These are phyloP conservation scores for Aspergillus quadrilineatus DNA, from an alignment of 2,329 filamentous ascomycete genomes.

Conservation along the genomic window DNA sequence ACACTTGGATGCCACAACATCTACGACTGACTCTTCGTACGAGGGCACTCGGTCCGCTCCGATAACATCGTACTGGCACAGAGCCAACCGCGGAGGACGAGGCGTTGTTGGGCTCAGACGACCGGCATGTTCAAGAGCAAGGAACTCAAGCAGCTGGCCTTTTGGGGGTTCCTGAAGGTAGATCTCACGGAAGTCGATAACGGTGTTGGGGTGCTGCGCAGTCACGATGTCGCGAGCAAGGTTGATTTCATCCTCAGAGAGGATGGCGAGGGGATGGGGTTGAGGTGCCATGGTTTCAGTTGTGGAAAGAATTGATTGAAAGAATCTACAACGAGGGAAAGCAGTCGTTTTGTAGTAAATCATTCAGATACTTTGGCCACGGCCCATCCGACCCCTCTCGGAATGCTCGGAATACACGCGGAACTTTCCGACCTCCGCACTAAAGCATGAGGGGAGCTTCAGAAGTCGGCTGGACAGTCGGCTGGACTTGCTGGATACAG, in stretches of 20 bases:
- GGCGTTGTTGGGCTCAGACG: constrained; percentile 41
- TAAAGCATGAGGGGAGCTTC: neutral
- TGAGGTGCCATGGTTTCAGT: constrained; percentile 28
- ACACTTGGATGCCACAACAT: constrained; percentile 44
- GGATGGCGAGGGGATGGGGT: constrained; percentile 37
- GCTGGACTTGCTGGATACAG: constrained; percentile 2
- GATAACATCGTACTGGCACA: constrained; percentile 58
- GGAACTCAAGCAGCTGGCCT: constrained; percentile 47
- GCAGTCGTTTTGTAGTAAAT: constrained; percentile 2
- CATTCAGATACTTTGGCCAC: neutral
- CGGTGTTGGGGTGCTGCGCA: constrained; percentile 29
- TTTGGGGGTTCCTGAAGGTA: constrained; percentile 54
- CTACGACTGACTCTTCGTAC: constrained; percentile 56
- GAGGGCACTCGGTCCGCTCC: constrained; percentile 52
- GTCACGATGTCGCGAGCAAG: constrained; percentile 35
- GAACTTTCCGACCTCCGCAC: neutral
- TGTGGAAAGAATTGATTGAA: neutral
- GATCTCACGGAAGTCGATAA: constrained; percentile 51
- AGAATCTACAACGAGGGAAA: neutral
- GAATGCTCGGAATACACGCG: constrained; percentile 9
- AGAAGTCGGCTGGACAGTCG: neutral
- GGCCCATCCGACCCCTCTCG: neutral
- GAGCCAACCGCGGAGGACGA: constrained; percentile 51
- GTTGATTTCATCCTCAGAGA: constrained; percentile 36
- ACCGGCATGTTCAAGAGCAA: constrained; percentile 50